Evolutionary conservation across 75 land plant species (phyloP).

Genomic region (Cunninghamia lanceolata): DNA sequence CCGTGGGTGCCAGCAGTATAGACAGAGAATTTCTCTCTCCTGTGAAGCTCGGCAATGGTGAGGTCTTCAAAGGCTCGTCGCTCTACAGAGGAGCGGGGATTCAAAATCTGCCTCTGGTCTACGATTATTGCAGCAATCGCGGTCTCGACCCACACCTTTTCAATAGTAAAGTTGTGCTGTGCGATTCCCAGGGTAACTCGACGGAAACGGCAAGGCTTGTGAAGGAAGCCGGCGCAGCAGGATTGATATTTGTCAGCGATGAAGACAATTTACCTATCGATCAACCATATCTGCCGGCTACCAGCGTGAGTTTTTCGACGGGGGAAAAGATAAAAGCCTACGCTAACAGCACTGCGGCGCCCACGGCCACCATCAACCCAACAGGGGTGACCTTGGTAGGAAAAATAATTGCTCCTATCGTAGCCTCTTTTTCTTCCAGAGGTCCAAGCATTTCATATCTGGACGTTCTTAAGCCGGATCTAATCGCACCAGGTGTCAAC

Average conservation of each 20-base stretch:
- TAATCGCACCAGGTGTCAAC: constrained; percentile 45
- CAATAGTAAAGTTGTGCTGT: constrained; percentile 25
- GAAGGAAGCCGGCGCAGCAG: background rate
- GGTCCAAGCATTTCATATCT: constrained; percentile 24
- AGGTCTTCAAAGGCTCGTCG: background rate
- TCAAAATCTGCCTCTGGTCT: background rate
- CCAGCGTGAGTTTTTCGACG: constrained; percentile 13
- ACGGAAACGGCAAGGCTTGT: constrained; percentile 18
- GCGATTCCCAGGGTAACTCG: constrained; percentile 5
- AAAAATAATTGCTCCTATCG: constrained; percentile 25
- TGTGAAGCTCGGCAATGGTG: constrained; percentile 13
- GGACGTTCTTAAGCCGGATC: constrained; percentile 42
- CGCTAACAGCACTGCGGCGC: constrained; percentile 11
- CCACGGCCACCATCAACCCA: constrained; percentile 45
- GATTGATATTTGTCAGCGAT: constrained; percentile 15
- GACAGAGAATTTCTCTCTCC: constrained; percentile 13
- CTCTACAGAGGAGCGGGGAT: background rate
- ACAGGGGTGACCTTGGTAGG: constrained; percentile 57
- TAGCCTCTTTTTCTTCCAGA: constrained; percentile 38
- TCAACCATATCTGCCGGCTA: constrained; percentile 36
- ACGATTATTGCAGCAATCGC: constrained; percentile 13
- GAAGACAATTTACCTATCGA: constrained; percentile 33
- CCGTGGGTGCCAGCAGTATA: constrained; percentile 18
- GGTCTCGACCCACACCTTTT: constrained; percentile 26
- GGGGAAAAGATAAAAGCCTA: constrained; percentile 19